These are phyloP conservation scores for Actinidia chinensis DNA, from an alignment of 179 eudicot species.

Conservation along the genomic window DNA sequence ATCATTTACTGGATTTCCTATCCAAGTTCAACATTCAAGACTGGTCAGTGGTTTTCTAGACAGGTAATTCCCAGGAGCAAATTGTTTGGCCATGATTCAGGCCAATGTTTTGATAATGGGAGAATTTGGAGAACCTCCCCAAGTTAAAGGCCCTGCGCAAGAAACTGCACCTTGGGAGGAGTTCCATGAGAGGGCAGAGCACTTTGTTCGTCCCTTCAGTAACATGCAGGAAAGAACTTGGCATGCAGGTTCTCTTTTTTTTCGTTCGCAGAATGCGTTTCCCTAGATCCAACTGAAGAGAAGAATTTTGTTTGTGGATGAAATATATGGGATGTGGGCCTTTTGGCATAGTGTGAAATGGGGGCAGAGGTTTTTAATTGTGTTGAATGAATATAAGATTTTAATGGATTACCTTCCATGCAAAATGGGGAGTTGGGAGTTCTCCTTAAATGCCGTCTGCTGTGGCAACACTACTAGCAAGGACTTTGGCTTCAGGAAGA, in stretches of 20 bases:
- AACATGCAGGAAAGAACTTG: constrained; percentile 41
- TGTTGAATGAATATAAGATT: no score
- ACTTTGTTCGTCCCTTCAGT: constrained; percentile 39
- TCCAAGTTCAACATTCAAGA: constrained; percentile 51
- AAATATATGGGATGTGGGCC: constrained; percentile 97
- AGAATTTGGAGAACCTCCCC: constrained; percentile 47
- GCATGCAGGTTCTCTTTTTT: constrained; percentile 30
- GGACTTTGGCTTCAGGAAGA: constrained; percentile 55
- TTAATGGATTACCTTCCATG: constrained; percentile 48
- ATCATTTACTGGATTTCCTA: constrained; percentile 47
- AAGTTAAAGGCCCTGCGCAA: constrained; percentile 42
- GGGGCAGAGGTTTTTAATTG: no score
- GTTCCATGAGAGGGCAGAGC: constrained; percentile 38
- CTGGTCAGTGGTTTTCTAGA: constrained; percentile 33
- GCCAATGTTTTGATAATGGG: constrained; percentile 43
- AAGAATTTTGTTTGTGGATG: constrained; percentile 93
- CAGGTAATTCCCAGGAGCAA: constrained; percentile 47
- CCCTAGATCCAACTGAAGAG: constrained; percentile 87
- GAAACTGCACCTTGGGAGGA: constrained; percentile 37
- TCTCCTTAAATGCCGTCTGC: constrained; percentile 99
- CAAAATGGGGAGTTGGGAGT: constrained; percentile 96
- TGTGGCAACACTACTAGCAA: constrained; percentile 71
- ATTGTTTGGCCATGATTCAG: constrained; percentile 45
- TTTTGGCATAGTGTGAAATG: constrained; percentile 55
- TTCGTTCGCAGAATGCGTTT: constrained; percentile 58